Percentiles rank a stretch among this genome's conserved stretches.
These are phyloP conservation scores for Orbilia oligospora DNA, from an alignment of 2,329 filamentous ascomycete genomes.

Conservation along the genomic window DNA sequence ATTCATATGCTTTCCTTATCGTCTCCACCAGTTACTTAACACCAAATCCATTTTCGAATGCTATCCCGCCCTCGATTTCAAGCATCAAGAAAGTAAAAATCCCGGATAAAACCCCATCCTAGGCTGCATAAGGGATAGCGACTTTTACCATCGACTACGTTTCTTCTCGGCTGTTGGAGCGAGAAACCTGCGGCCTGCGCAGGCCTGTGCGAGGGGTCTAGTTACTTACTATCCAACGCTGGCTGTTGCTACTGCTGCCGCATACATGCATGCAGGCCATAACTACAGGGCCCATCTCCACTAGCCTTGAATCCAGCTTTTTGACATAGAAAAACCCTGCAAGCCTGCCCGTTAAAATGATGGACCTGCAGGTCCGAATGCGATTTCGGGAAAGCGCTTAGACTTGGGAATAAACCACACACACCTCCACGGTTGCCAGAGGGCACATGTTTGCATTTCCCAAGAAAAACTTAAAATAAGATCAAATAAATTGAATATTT, in stretches of 20 bases:
- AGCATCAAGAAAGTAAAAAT: background rate
- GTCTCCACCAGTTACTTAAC: background rate
- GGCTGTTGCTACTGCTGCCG: background rate
- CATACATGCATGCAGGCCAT: constrained; percentile 18
- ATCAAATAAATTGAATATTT: constrained; percentile 9
- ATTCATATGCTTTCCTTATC: constrained; percentile 22
- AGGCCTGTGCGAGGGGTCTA: constrained; percentile 4
- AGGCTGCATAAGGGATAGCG: constrained; percentile 16
- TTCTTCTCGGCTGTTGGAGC: constrained; percentile 31
- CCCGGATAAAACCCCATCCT: constrained; percentile 33
- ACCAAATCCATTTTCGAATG: background rate
- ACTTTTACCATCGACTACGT: background rate
- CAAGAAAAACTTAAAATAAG: background rate
- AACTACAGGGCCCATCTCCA: constrained; percentile 2
- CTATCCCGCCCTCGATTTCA: constrained; percentile 17
- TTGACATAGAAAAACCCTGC: constrained; percentile 5
- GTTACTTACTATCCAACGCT: constrained; percentile 16
- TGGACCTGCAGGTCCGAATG: constrained; percentile 13
- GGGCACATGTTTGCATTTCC: background rate
- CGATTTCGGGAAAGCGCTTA: constrained; percentile 53
- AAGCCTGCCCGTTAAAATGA: constrained; percentile 15
- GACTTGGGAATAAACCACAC: background rate
- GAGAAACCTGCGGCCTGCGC: constrained; percentile 6
- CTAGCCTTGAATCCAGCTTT: background rate
- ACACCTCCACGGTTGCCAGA: background rate